A percentile compares a stretch with the other conserved stretches of the same genome.
phyloP scores from a whole-genome alignment of 2,329 filamentous ascomycete species.

The Metarhizium anisopliae region DNA sequence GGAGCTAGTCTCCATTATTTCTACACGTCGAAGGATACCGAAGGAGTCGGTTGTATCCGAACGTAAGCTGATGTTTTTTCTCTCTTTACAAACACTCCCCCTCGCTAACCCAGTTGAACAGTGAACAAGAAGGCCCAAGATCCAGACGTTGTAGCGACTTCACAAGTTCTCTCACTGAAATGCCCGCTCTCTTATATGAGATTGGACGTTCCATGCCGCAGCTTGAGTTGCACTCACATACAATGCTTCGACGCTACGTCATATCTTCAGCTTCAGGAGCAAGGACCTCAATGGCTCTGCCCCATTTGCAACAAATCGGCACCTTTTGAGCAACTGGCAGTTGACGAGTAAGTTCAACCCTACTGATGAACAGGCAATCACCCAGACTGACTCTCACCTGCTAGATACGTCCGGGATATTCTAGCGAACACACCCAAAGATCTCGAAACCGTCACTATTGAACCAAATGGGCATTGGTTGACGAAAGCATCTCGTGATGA shows the following conservation, averaged over 20 bases:
- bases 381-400: neutral
- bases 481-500: constrained; percentile 27
- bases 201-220: constrained; percentile 71
- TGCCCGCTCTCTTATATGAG: constrained; percentile 84
- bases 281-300: constrained; percentile 94
- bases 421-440: constrained; percentile 61
- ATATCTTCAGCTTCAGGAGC: constrained; percentile 89
- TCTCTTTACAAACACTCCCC: neutral
- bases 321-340: constrained; percentile 70
- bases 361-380: neutral
- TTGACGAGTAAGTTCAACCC: constrained; percentile 63
- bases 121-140: constrained; percentile 77
- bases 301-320: constrained; percentile 83
- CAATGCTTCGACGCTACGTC: constrained; percentile 92
- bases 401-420: constrained; percentile 80
- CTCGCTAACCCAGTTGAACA: constrained; percentile 24
- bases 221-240: constrained; percentile 72
- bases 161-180: constrained; percentile 81
- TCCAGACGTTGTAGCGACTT: constrained; percentile 81
- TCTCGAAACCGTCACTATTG: constrained; percentile 79
- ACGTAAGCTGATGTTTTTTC: constrained; percentile 45
- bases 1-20: constrained; percentile 60
- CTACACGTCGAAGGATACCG: constrained; percentile 60
- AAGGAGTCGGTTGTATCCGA: constrained; percentile 77
- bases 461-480: constrained; percentile 75